Conservation (phyloP, 2,329 filamentous ascomycete species). For the Sarocladiaceae sp. region DNA sequence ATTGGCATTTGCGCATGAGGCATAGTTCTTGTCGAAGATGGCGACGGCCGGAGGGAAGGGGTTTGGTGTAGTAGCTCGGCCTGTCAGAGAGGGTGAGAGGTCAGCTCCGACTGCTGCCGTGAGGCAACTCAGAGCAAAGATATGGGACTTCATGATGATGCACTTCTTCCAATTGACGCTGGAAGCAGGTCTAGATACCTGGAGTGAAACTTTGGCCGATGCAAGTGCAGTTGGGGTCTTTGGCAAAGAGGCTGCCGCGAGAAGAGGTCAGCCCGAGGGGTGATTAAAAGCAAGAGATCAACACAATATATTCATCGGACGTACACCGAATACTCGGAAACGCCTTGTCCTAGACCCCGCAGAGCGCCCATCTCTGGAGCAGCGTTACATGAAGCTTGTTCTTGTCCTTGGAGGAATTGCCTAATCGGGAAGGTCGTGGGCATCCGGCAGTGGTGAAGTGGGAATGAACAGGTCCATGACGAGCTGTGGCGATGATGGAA, state of each 20-base stretch:
- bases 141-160: not conserved
- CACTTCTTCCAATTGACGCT: not conserved
- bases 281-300: too few relatives aligned
- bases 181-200: not conserved
- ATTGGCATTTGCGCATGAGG: constrained; percentile 18
- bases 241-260: too few relatives aligned
- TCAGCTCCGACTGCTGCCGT: not conserved
- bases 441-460: too few relatives aligned
- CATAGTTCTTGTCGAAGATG: constrained; percentile 11
- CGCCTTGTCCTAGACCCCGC: too few relatives aligned
- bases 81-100: not conserved
- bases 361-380: too few relatives aligned
- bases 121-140: not conserved
- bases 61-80: not conserved
- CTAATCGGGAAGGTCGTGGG: not conserved
- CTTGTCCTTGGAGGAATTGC: not conserved
- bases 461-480: too few relatives aligned
- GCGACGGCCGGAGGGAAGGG: constrained; percentile 11
- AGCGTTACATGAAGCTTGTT: not conserved
- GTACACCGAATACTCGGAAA: too few relatives aligned
- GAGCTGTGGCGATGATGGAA: too few relatives aligned
- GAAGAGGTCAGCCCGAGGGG: too few relatives aligned
- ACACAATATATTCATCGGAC: too few relatives aligned
- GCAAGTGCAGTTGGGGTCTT: too few relatives aligned
- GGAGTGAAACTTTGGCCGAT: not conserved